These are phyloP conservation scores for Kluyveromyces dobzhanskii DNA, from an alignment of 805 yeast species.

Conservation along the genomic window DNA sequence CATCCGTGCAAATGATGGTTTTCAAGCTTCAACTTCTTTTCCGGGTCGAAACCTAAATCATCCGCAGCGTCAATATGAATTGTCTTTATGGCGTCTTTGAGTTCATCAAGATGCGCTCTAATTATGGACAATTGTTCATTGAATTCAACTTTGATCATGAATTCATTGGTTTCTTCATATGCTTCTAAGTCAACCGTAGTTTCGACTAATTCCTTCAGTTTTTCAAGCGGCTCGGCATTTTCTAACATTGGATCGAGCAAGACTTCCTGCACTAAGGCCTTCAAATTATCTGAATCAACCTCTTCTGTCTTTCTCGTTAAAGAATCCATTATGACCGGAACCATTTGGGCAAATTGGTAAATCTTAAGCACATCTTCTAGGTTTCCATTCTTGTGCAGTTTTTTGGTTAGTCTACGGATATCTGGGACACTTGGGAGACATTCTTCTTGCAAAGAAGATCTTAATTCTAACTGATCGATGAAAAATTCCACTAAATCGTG, in stretches of 20 bases:
- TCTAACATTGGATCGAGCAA: slow-evolving; percentile 56
- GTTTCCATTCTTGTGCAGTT: slow-evolving; percentile 48
- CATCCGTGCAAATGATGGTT: slow-evolving; percentile 84
- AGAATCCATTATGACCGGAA: slow-evolving; percentile 60
- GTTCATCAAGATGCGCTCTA: slow-evolving; percentile 45
- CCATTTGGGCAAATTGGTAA: slow-evolving; percentile 64
- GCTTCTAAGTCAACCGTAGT: slow-evolving; percentile 85
- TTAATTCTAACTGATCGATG: slow-evolving; percentile 57
- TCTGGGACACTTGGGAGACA: slow-evolving; percentile 75
- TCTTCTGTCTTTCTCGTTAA: slow-evolving; percentile 38
- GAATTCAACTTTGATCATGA: slow-evolving; percentile 81
- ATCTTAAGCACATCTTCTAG: slow-evolving; percentile 86
- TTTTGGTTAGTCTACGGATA: slow-evolving; percentile 63
- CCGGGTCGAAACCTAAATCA: slow-evolving; percentile 72
- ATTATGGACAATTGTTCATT: slow-evolving; percentile 66
- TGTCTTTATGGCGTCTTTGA: slow-evolving; percentile 46
- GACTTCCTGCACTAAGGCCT: slow-evolving; percentile 34
- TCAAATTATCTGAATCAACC: slow-evolving; percentile 19
- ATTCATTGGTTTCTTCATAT: slow-evolving; percentile 65
- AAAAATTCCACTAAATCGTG: slow-evolving; percentile 69
- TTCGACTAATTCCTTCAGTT: slow-evolving; percentile 80
- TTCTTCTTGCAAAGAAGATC: slow-evolving; percentile 59
- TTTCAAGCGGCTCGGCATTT: slow-evolving; percentile 44
- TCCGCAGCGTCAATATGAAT: slow-evolving; percentile 62
- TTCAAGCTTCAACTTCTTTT: slow-evolving; percentile 83